phyloP scores from a whole-genome alignment of 202 grass and related monocot genomes.

The Dendrocalamus latiflorus region DNA sequence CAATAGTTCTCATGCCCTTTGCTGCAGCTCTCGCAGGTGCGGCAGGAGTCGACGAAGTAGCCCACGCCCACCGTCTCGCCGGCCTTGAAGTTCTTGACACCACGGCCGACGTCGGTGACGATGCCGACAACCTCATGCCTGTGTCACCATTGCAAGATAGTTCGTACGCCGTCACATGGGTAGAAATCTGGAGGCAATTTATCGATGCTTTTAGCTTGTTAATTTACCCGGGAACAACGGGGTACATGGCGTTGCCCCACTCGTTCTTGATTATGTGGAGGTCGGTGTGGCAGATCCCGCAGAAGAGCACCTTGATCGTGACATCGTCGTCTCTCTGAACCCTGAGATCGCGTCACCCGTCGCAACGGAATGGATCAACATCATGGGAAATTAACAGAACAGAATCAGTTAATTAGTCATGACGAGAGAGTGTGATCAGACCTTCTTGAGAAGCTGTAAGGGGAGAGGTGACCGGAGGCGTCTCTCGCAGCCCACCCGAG shows the following conservation, averaged over 20 bases:
- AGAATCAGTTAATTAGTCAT: no score
- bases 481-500: constrained; percentile 53
- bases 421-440: not conserved
- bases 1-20: constrained; percentile 38
- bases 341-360: constrained; percentile 16
- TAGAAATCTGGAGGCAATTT: no score
- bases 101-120: constrained; percentile 29
- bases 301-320: constrained; percentile 67
- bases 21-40: constrained; percentile 39
- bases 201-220: no score
- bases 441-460: constrained; percentile 45
- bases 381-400: not conserved
- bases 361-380: not conserved
- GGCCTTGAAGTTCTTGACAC: constrained; percentile 20
- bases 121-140: constrained; percentile 35
- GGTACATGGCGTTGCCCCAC: constrained; percentile 58
- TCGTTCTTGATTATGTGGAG: constrained; percentile 65
- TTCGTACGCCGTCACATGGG: no score
- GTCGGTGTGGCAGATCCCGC: constrained; percentile 70
- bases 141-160: no score
- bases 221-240: constrained; percentile 61
- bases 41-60: constrained; percentile 34
- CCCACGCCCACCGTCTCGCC: constrained; percentile 44
- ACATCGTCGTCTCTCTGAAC: constrained; percentile 41
- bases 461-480: constrained; percentile 40